phyloP scores from a whole-genome alignment of 257 asterid genomes.

The Solanum tarapatanum region DNA sequence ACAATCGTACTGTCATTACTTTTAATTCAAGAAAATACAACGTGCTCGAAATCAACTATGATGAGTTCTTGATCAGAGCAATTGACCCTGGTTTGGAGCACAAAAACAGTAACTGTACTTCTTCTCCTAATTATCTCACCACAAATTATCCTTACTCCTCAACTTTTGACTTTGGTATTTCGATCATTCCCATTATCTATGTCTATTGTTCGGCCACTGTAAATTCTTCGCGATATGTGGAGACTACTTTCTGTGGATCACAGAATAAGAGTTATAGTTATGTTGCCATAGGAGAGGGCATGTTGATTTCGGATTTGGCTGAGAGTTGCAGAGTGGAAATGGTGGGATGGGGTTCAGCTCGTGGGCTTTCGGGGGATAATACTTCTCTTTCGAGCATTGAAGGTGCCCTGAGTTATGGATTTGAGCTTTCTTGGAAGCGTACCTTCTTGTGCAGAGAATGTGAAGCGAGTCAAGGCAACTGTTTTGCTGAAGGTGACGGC shows the following conservation, averaged over 20 bases:
- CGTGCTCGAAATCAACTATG: slow-evolving; percentile 19
- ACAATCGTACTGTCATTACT: slow-evolving; percentile 6
- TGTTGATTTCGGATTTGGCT: slow-evolving; percentile 19
- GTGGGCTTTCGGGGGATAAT: slow-evolving; percentile 3
- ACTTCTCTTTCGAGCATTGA: slow-evolving; percentile 17
- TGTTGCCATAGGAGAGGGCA: slow-evolving; percentile 8
- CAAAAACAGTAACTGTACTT: background rate
- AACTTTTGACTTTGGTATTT: background rate
- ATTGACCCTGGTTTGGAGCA: slow-evolving; percentile 12
- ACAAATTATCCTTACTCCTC: background rate
- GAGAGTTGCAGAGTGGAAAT: slow-evolving; percentile 33
- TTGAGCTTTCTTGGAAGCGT: slow-evolving; percentile 23
- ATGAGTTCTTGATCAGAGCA: slow-evolving; percentile 10
- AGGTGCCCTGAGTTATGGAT: slow-evolving; percentile 27
- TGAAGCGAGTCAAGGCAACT: slow-evolving; percentile 3
- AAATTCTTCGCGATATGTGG: slow-evolving; percentile 18
- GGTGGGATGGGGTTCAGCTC: background rate
- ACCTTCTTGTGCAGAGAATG: slow-evolving; percentile 16
- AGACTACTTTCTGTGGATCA: slow-evolving; percentile 26
- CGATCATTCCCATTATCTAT: slow-evolving; percentile 1
- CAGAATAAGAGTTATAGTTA: slow-evolving; percentile 19
- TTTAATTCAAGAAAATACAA: slow-evolving; percentile 3
- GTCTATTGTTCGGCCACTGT: slow-evolving; percentile 23
- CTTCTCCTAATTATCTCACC: background rate
- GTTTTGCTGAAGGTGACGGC: background rate